Evolutionary conservation across 345 rosid genomes (phyloP).

Genomic region (Theobroma cacao): DNA sequence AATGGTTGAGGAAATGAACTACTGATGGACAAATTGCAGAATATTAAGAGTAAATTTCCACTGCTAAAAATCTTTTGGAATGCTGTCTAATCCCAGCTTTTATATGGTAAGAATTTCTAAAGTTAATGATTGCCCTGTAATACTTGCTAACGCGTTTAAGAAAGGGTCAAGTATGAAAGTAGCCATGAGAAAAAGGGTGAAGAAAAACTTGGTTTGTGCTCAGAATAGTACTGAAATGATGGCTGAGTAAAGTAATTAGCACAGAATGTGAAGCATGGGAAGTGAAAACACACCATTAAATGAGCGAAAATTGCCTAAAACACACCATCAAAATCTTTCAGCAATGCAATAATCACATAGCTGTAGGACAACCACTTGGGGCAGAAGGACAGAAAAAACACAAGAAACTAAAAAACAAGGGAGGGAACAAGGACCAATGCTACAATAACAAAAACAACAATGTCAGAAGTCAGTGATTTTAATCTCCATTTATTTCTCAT

Average conservation of each 20-base stretch:
- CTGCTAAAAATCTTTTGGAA: background rate
- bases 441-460: conserved; percentile 23
- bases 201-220: background rate
- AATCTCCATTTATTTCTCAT: conserved; percentile 31
- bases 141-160: background rate
- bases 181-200: background rate
- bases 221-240: background rate
- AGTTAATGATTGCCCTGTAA: background rate
- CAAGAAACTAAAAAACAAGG: background rate
- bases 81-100: background rate
- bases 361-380: background rate
- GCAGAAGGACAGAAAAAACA: conserved; percentile 12
- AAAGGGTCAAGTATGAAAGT: background rate
- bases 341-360: conserved; percentile 14
- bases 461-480: conserved; percentile 34
- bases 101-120: background rate
- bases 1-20: background rate
- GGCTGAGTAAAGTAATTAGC: background rate
- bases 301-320: conserved; percentile 20
- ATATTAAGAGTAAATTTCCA: background rate
- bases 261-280: background rate
- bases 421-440: conserved; percentile 9
- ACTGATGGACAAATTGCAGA: background rate
- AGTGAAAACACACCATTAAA: background rate
- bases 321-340: conserved; percentile 13